phyloP scores from a whole-genome alignment of 2,329 filamentous ascomycete species.

The Fusarium liriodendri region DNA sequence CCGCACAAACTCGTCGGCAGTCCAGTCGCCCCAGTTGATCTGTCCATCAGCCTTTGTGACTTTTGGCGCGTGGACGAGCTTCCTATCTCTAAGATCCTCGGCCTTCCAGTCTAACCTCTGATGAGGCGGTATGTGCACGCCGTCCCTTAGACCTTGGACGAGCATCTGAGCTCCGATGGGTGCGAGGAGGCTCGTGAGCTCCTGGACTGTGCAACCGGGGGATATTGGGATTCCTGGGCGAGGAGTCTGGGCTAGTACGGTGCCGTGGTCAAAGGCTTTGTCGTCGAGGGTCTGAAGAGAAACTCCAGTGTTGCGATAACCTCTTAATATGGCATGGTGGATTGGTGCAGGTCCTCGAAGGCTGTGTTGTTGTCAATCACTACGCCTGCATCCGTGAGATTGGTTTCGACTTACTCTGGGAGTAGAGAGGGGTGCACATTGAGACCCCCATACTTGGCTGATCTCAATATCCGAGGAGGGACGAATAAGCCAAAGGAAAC shows the following conservation, averaged over 20 bases:
- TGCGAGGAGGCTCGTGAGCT: conserved; percentile 63
- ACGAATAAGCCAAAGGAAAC: conserved; percentile 96
- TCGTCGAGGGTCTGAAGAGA: conserved; percentile 89
- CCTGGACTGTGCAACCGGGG: conserved; percentile 55
- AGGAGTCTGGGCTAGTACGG: conserved; percentile 77
- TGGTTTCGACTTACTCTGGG: conserved; percentile 70
- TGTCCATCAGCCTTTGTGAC: conserved; percentile 73
- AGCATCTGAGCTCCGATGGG: conserved; percentile 78
- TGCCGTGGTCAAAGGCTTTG: conserved; percentile 80
- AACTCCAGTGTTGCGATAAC: conserved; percentile 74
- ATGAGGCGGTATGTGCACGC: conserved; percentile 74
- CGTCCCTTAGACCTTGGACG: conserved; percentile 69
- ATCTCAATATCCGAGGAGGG: conserved; percentile 77
- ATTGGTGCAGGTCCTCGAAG: conserved; percentile 89
- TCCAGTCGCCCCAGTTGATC: conserved; percentile 69
- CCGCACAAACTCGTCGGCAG: conserved; percentile 64
- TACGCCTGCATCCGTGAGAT: background rate
- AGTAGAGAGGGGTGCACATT: conserved; percentile 95
- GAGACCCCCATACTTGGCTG: conserved; percentile 83
- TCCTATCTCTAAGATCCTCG: conserved; percentile 25
- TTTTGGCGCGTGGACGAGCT: conserved; percentile 73
- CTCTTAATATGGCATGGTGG: conserved; percentile 81
- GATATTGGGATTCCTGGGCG: conserved; percentile 66
- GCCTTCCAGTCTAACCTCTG: conserved; percentile 48
- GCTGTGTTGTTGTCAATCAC: conserved; percentile 54